These are phyloP conservation scores for Ascochyta viciae-villosae DNA, from an alignment of 2,329 filamentous ascomycete genomes.

Conservation along the genomic window DNA sequence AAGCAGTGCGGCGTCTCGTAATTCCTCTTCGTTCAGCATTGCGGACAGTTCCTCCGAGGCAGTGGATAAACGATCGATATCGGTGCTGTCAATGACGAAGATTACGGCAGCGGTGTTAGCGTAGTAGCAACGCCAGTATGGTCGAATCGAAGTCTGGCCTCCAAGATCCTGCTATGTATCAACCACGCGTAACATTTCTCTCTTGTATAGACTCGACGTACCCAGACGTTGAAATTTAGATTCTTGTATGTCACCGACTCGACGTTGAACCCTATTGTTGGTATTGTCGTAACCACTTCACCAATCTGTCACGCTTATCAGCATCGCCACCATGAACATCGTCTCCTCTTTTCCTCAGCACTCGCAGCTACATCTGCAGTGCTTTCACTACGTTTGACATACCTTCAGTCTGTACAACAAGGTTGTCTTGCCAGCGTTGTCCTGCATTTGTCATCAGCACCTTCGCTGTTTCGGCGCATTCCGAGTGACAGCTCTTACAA, in stretches of 20 bases:
- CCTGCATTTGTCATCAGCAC: constrained; percentile 62
- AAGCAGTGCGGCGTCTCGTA: constrained; percentile 87
- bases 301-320: constrained; percentile 72
- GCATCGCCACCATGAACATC: background rate
- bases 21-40: constrained; percentile 97
- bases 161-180: constrained; percentile 74
- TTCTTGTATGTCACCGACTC: constrained; percentile 99
- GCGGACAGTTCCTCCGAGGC: constrained; percentile 90
- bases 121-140: constrained; percentile 99
- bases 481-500: constrained; percentile 66
- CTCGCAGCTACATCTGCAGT: background rate
- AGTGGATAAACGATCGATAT: constrained; percentile 92
- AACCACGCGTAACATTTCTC: background rate
- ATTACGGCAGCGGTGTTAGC: constrained; percentile 98
- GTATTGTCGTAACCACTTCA: constrained; percentile 98
- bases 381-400: constrained; percentile 15
- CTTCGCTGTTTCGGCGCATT: background rate
- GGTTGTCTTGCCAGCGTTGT: constrained; percentile 98
- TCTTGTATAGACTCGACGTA: constrained; percentile 54
- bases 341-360: background rate
- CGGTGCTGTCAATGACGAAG: constrained; percentile 97
- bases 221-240: constrained; percentile 98
- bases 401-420: constrained; percentile 96
- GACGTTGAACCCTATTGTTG: constrained; percentile 99
- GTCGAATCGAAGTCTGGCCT: constrained; percentile 97